Conservation (phyloP, 192 early-diverging fungal genomes). For the Gigaspora rosea region DNA sequence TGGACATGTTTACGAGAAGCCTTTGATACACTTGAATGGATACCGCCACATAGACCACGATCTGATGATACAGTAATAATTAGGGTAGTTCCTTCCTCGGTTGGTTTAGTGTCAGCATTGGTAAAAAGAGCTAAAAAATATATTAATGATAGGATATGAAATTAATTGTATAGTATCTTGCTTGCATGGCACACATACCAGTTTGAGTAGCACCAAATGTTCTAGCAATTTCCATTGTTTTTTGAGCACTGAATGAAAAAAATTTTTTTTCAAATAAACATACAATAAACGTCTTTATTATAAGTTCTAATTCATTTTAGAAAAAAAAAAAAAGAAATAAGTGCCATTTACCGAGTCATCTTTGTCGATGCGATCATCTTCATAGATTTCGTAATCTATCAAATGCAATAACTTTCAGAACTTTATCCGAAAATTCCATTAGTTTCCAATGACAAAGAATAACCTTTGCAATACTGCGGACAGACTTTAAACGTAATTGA, state of each 20-base stretch:
- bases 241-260: slow-evolving; percentile 31
- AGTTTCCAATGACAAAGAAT: neutral
- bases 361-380: slow-evolving; percentile 99
- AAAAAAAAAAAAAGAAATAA: neutral
- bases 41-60: slow-evolving; percentile 98
- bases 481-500: slow-evolving; percentile 92
- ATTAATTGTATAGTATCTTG: no score
- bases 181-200: neutral
- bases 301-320: no score
- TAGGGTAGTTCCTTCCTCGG: slow-evolving; percentile 67
- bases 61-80: slow-evolving; percentile 89
- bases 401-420: slow-evolving; percentile 1
- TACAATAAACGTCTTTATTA: no score
- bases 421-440: neutral
- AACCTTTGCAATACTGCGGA: slow-evolving; percentile 93
- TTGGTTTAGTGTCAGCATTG: slow-evolving; percentile 71
- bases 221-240: slow-evolving; percentile 31
- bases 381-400: slow-evolving; percentile 97
- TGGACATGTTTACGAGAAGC: slow-evolving; percentile 68
- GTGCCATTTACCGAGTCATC: slow-evolving; percentile 69
- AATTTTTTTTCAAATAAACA: no score
- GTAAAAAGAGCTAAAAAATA: slow-evolving; percentile 62
- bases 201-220: slow-evolving; percentile 22
- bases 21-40: slow-evolving; percentile 93
- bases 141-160: no score